Evolutionary conservation across 176 grass and related monocot species (phyloP).

Genomic region (Tillandsia leiboldiana): DNA sequence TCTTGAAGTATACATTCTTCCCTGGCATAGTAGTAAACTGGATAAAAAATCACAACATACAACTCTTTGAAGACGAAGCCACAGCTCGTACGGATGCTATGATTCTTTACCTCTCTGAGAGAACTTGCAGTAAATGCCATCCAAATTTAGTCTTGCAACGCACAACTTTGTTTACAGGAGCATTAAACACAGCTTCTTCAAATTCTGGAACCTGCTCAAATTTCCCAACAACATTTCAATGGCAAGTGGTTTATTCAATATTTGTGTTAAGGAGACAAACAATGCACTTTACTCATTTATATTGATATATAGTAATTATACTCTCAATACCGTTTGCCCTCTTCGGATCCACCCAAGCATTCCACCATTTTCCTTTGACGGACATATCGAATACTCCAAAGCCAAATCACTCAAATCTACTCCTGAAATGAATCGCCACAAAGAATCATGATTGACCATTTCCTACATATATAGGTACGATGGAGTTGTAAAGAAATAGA

Average conservation of each 20-base stretch:
- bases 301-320: slow-evolving; percentile 6
- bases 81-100: not conserved
- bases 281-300: not conserved
- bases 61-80: not conserved
- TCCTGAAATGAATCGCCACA: slow-evolving; percentile 30
- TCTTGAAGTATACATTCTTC: slow-evolving; percentile 81
- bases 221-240: slow-evolving; percentile 23
- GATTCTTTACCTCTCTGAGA: slow-evolving; percentile 77
- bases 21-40: slow-evolving; percentile 24
- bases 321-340: slow-evolving; percentile 66
- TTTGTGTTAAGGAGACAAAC: not conserved
- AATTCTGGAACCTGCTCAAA: slow-evolving; percentile 85
- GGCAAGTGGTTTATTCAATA: not conserved
- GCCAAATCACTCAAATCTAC: slow-evolving; percentile 91
- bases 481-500: not conserved
- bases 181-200: slow-evolving; percentile 84
- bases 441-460: not conserved
- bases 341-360: slow-evolving; percentile 95
- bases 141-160: slow-evolving; percentile 95
- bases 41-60: not conserved
- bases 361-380: slow-evolving; percentile 93
- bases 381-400: slow-evolving; percentile 71
- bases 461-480: not conserved
- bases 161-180: slow-evolving; percentile 89
- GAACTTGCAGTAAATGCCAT: slow-evolving; percentile 97